Evolutionary conservation across 2,329 filamentous ascomycete species (phyloP), one percentile per base, ranked within the genome.

Genomic region (Ampelomyces quisqualis): DNA sequence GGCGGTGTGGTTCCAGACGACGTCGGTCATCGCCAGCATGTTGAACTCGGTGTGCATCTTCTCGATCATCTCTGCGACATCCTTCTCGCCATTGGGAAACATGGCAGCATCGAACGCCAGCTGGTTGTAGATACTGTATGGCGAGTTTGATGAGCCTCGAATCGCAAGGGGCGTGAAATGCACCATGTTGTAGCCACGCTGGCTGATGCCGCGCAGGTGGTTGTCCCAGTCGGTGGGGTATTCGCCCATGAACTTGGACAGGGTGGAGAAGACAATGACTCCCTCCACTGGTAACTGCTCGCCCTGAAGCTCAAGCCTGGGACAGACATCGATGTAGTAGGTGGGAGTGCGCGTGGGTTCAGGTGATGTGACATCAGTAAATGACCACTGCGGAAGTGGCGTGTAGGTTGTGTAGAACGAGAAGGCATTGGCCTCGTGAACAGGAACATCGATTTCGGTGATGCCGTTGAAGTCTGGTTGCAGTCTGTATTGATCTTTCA

Each of bases 191-290:
- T 98, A 98, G 31, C 90, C 90, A 47, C 93, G 80, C 59, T 87
- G 82, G 65, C 88, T 87, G 65, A 98, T 95, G 19, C 93, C 90
- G 41, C 80, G 78, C 42, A 98, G 73, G 66, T 97, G 91, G 36
- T 82, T 85, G 64, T 96, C 82, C 90, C 91, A 98, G 60, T 95
- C 88, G 11, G 77, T 77, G 0, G 91, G 89, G 63, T 93, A 95
- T 62, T 85, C 84, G 49, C 93, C 93, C 88, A 98, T 94, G 72
- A 96, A 96, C 71, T 98, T 98, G 64, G 91, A 96, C 49, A 98
- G 88, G 40, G 91, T 79, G 8, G 93, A 97, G 71, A 96, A 95
- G 53, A 96, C 80, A 10, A 89, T 94, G 34, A 98, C 76, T 1
- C 91, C 88, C 54, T 93, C 84, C 56, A 97, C 76, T 1, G 93